phyloP scores from a whole-genome alignment of 2,329 filamentous ascomycete genomes.

The Epichloe hybrida region DNA sequence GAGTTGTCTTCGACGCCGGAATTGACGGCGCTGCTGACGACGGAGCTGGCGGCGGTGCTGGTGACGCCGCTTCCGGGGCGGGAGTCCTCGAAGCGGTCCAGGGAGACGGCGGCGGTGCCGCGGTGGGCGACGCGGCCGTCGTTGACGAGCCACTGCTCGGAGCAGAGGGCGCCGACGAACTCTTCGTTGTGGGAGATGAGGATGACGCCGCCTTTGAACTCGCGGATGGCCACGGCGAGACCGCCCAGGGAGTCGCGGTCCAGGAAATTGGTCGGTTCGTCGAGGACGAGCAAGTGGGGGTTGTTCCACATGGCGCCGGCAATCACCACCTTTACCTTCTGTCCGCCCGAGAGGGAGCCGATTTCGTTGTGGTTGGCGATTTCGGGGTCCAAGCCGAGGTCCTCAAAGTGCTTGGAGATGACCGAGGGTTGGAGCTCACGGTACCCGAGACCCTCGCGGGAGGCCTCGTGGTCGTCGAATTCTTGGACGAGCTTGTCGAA shows the following conservation, averaged over 20 bases:
- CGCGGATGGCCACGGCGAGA: conserved; percentile 91
- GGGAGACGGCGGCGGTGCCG: conserved; percentile 57
- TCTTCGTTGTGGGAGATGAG: conserved; percentile 99
- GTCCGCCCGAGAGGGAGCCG: conserved; percentile 84
- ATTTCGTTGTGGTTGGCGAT: conserved; percentile 99
- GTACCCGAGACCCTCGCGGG: conserved; percentile 95
- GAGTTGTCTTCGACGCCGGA: conserved; percentile 57
- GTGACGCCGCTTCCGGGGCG: conserved; percentile 45
- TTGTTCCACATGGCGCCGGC: conserved; percentile 98
- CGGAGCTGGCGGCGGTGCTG: conserved; percentile 43
- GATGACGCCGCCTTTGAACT: conserved; percentile 96
- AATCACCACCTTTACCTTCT: conserved; percentile 98
- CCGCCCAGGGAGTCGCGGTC: conserved; percentile 95
- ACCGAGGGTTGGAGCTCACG: conserved; percentile 83
- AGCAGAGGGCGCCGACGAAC: conserved; percentile 89
- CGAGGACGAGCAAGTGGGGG: conserved; percentile 89
- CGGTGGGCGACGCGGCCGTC: conserved; percentile 80
- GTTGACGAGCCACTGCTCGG: conserved; percentile 90
- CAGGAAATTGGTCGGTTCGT: conserved; percentile 98
- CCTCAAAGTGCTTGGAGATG: conserved; percentile 96
- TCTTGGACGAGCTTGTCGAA: conserved; percentile 93
- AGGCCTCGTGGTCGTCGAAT: conserved; percentile 96
- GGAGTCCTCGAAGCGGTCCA: conserved; percentile 80
- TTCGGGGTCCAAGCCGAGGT: conserved; percentile 88
- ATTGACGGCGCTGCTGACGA: conserved; percentile 44